Conservation (phyloP, 2,329 filamentous ascomycete species). For the Fusarium bactridioides region DNA sequence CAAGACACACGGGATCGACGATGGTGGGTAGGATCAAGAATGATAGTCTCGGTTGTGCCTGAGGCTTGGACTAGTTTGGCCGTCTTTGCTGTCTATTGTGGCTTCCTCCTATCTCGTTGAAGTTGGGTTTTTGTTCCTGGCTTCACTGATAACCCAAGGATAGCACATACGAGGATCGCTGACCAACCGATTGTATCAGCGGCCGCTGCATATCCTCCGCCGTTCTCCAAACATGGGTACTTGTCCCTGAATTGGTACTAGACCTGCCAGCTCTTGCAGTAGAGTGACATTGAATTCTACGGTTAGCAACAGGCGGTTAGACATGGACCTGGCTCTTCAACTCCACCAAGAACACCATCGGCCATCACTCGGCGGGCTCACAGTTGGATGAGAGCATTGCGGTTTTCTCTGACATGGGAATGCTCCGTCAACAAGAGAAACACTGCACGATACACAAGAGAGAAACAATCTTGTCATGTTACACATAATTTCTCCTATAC, state of each 20-base stretch:
- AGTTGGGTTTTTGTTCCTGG: slow-evolving; percentile 11
- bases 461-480: slow-evolving; percentile 4
- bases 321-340: slow-evolving; percentile 19
- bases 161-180: slow-evolving; percentile 18
- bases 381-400: not conserved
- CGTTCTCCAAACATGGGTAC: slow-evolving; percentile 11
- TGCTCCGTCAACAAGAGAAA: not conserved
- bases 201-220: slow-evolving; percentile 27
- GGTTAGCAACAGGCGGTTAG: slow-evolving; percentile 20
- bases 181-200: slow-evolving; percentile 28
- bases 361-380: slow-evolving; percentile 27
- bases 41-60: slow-evolving; percentile 35
- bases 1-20: slow-evolving; percentile 35
- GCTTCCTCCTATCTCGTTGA: slow-evolving; percentile 10
- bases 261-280: slow-evolving; percentile 17
- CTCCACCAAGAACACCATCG: slow-evolving; percentile 35
- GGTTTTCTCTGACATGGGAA: not conserved
- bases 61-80: slow-evolving; percentile 30
- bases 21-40: slow-evolving; percentile 39
- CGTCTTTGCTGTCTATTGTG: slow-evolving; percentile 3
- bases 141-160: not conserved
- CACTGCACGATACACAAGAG: not conserved
- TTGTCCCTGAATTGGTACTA: slow-evolving; percentile 23
- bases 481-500: slow-evolving; percentile 23
- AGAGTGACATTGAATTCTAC: slow-evolving; percentile 32